Evolutionary conservation across 1,284 basidiomycete species (phyloP).

Genomic region (Xanthoconium separans): DNA sequence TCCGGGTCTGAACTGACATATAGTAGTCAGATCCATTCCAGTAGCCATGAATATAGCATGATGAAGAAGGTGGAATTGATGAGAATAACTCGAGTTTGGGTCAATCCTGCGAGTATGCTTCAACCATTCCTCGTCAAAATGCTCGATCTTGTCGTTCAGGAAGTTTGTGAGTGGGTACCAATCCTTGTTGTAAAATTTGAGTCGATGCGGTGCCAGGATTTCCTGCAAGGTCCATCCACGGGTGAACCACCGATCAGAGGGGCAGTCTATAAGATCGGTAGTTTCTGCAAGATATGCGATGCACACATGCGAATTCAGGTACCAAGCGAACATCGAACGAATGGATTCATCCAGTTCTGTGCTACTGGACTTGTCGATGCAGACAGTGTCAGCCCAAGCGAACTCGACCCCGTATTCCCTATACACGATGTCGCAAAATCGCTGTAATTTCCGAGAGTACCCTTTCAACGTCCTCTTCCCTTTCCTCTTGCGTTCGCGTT

Average conservation of each 20-base stretch:
- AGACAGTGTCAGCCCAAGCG: slow-evolving; percentile 10
- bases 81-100: too few species aligned
- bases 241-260: slow-evolving; percentile 8
- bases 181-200: slow-evolving; percentile 10
- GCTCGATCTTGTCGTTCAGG: background rate
- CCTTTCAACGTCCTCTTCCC: too few species aligned
- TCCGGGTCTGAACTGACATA: too few species aligned
- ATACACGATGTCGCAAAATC: too few species aligned
- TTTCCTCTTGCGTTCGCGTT: too few species aligned
- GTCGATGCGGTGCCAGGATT: slow-evolving; percentile 1
- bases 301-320: slow-evolving; percentile 4
- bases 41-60: too few species aligned
- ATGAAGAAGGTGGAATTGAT: too few species aligned
- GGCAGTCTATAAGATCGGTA: background rate
- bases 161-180: slow-evolving; percentile 3
- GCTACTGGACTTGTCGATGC: slow-evolving; percentile 10
- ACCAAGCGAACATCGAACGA: slow-evolving; percentile 13
- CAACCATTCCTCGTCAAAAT: too few species aligned
- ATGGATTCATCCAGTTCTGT: slow-evolving; percentile 9
- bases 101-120: too few species aligned
- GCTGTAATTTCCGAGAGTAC: too few species aligned
- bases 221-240: slow-evolving; percentile 18
- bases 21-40: too few species aligned
- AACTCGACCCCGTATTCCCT: background rate
- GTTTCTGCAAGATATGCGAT: slow-evolving; percentile 3